These are phyloP conservation scores for Mycena filopes DNA, from an alignment of 768 basidiomycete species.

Conservation along the genomic window DNA sequence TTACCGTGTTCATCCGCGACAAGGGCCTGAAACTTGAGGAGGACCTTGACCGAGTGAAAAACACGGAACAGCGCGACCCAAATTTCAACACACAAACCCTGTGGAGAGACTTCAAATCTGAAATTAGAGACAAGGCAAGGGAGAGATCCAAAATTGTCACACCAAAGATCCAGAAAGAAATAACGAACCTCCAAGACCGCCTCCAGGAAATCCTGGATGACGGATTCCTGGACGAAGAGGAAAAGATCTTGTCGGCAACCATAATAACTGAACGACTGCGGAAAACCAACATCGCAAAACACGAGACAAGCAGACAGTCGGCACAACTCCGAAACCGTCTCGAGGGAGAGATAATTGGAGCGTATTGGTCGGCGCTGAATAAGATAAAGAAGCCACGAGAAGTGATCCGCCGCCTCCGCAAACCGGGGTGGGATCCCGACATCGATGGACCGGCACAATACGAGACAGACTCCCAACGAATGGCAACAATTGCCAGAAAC, in stretches of 20 bases:
- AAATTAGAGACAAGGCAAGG: neutral
- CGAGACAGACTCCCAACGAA: neutral
- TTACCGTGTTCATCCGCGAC: slow-evolving; percentile 1
- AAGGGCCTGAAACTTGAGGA: neutral
- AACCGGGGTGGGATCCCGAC: neutral
- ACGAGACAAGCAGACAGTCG: neutral
- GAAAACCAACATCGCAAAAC: neutral
- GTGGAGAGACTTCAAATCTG: neutral
- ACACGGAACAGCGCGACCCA: neutral
- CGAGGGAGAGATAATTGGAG: neutral
- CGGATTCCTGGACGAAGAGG: neutral
- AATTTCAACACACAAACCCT: slow-evolving; percentile 10
- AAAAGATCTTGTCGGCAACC: neutral
- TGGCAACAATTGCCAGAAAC: neutral
- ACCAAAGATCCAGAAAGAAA: neutral
- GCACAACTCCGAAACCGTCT: slow-evolving; percentile 1
- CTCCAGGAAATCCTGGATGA: neutral
- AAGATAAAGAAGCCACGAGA: neutral
- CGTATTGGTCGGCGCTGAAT: neutral
- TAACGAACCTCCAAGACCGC: neutral
- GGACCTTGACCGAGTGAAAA: neutral
- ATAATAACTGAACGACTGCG: neutral
- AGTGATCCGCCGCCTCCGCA: neutral
- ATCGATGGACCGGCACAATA: neutral
- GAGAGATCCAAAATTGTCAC: neutral